phyloP scores from a whole-genome alignment of 805 yeast species.

The Scheffersomyces spartinae region DNA sequence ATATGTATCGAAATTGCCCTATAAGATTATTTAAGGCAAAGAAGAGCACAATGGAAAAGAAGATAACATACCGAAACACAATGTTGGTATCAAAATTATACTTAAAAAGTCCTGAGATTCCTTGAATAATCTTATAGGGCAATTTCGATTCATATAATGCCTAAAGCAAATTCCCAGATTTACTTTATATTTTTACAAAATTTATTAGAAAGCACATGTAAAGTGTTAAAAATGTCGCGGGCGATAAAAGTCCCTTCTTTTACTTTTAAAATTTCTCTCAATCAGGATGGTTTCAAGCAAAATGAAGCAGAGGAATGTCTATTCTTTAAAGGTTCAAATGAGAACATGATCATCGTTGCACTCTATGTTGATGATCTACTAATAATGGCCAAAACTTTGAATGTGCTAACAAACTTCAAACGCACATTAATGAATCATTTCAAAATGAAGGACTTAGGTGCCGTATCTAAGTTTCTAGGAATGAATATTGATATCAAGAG shows the following conservation, averaged over 20 bases:
- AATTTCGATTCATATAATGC: no score
- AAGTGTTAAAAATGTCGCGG: slow-evolving; percentile 1
- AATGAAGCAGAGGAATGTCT: slow-evolving; percentile 3
- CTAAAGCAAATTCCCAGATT: slow-evolving; percentile 4
- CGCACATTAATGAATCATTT: no score
- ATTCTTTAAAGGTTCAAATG: slow-evolving; percentile 1
- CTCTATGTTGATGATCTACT: slow-evolving; percentile 7
- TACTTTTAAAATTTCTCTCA: slow-evolving; percentile 2
- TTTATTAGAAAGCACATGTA: slow-evolving; percentile 1
- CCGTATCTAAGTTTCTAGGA: no score
- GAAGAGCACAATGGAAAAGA: no score
- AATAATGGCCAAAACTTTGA: slow-evolving; percentile 3
- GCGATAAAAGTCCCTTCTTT: no score
- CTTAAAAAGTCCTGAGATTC: slow-evolving; percentile 7
- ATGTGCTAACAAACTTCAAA: no score
- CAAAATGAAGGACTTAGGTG: no score
- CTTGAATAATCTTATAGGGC: slow-evolving; percentile 8
- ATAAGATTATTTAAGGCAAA: no score
- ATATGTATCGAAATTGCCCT: no score
- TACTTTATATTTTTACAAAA: slow-evolving; percentile 2
- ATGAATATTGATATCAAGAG: no score
- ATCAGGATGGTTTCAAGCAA: slow-evolving; percentile 1
- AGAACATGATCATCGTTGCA: slow-evolving; percentile 4
- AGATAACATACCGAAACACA: no score
- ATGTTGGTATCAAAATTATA: no score